These are phyloP conservation scores for Streptanthus diversifolius DNA, from an alignment of 345 rosid genomes.

Conservation along the genomic window DNA sequence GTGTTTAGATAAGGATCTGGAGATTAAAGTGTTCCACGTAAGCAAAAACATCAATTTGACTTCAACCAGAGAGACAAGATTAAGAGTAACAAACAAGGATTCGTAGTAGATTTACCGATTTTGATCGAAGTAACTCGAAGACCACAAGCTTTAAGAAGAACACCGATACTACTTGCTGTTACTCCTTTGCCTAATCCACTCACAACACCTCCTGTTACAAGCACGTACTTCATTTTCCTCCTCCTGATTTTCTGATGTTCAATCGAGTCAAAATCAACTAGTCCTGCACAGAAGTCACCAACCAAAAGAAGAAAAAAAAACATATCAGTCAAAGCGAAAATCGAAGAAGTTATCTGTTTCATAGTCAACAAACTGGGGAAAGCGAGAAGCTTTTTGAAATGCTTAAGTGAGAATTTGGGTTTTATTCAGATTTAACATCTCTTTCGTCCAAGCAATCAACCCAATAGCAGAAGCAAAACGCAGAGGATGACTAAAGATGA, in stretches of 20 bases:
- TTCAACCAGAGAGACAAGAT: neutral
- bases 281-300: constrained; percentile 4
- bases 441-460: neutral
- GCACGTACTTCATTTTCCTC: constrained; percentile 54
- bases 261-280: neutral
- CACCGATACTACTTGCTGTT: constrained; percentile 63
- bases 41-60: constrained; percentile 17
- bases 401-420: neutral
- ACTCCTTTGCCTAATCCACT: constrained; percentile 75
- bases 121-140: constrained; percentile 80
- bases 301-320: neutral
- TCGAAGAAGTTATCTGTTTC: neutral
- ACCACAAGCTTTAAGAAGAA: constrained; percentile 71
- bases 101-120: constrained; percentile 45
- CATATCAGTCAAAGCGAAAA: neutral
- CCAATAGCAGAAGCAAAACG: neutral
- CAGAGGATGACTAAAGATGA: neutral
- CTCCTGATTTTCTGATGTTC: neutral
- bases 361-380: neutral
- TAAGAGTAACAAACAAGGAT: neutral
- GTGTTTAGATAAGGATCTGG: constrained; percentile 92
- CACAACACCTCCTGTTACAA: constrained; percentile 69
- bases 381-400: constrained; percentile 14
- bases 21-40: constrained; percentile 7
- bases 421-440: neutral